Evolutionary conservation across 352 stramenopile species (phyloP).

Genomic region (Phytophthora aleatoria): DNA sequence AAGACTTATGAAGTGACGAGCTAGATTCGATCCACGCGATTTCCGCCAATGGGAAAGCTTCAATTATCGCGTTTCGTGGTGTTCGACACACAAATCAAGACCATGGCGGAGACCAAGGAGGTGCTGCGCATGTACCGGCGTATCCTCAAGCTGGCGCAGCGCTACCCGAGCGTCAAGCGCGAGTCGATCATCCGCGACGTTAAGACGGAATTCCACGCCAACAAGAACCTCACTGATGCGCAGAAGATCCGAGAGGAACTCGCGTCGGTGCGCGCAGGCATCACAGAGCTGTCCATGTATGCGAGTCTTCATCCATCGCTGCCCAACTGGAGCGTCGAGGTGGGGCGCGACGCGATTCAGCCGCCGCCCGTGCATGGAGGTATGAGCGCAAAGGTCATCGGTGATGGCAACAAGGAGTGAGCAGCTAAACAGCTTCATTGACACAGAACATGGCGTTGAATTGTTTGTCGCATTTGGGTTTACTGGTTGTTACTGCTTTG

Average conservation of each 20-base stretch:
- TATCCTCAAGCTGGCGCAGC: slow-evolving; percentile 83
- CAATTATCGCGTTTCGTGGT: slow-evolving; percentile 1
- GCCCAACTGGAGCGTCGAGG: slow-evolving; percentile 74
- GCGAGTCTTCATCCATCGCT: slow-evolving; percentile 60
- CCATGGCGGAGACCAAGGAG: slow-evolving; percentile 52
- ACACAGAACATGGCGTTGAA: slow-evolving; percentile 16
- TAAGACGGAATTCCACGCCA: slow-evolving; percentile 84
- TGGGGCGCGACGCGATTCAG: slow-evolving; percentile 56
- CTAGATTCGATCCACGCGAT: slow-evolving; percentile 22
- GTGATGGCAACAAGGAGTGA: slow-evolving; percentile 37
- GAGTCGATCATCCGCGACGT: slow-evolving; percentile 83
- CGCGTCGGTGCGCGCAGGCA: slow-evolving; percentile 63
- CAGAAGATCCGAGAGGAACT: slow-evolving; percentile 72
- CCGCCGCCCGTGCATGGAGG: slow-evolving; percentile 19
- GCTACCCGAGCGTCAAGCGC: slow-evolving; percentile 87
- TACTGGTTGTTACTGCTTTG: slow-evolving; percentile 25
- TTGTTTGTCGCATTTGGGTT: slow-evolving; percentile 2
- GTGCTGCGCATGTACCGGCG: slow-evolving; percentile 82
- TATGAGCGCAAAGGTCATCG: slow-evolving; percentile 57
- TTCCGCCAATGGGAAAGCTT: slow-evolving; percentile 31
- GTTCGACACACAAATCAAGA: slow-evolving; percentile 20
- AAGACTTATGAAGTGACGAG: slow-evolving; percentile 30
- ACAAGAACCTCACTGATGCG: slow-evolving; percentile 66
- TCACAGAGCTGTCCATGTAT: slow-evolving; percentile 82
- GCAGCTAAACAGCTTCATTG: slow-evolving; percentile 14